These are phyloP conservation scores for Pseudogymnoascus verrucosus DNA, from an alignment of 2,329 filamentous ascomycete genomes.

Conservation along the genomic window DNA sequence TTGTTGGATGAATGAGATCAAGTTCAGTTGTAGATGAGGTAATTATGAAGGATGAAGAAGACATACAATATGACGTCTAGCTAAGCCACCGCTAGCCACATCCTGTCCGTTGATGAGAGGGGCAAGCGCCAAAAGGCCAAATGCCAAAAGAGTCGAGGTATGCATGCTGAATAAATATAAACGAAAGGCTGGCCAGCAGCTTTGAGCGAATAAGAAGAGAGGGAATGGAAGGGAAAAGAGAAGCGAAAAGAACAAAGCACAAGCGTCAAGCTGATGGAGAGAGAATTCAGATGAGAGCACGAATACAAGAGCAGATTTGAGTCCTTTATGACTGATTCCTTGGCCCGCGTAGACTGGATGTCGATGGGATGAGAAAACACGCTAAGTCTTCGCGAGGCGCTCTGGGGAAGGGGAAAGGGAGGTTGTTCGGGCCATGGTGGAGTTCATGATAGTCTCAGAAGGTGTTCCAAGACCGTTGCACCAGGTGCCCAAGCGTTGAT, in stretches of 20 bases:
- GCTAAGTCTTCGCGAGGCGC: neutral
- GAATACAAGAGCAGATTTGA: slow-evolving; percentile 9
- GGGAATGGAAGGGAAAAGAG: slow-evolving; percentile 8
- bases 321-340: slow-evolving; percentile 16
- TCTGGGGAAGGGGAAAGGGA: neutral
- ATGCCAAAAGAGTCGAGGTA: slow-evolving; percentile 20
- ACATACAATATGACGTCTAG: slow-evolving; percentile 15
- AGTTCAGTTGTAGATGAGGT: too few species aligned
- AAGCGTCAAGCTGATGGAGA: slow-evolving; percentile 12
- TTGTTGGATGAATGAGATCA: neutral
- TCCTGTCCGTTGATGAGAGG: slow-evolving; percentile 18
- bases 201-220: slow-evolving; percentile 17
- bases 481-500: neutral
- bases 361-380: slow-evolving; percentile 14
- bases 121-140: slow-evolving; percentile 23
- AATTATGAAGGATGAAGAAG: neutral
- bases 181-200: slow-evolving; percentile 25
- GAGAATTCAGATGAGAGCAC: slow-evolving; percentile 16
- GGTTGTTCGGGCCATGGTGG: neutral
- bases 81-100: slow-evolving; percentile 14
- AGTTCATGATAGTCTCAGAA: neutral
- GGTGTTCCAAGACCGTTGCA: slow-evolving; percentile 6
- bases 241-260: slow-evolving; percentile 11
- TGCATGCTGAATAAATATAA: slow-evolving; percentile 20
- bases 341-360: slow-evolving; percentile 12